These are phyloP conservation scores for Naematelia encephala DNA, from an alignment of 768 basidiomycete genomes.

Conservation along the genomic window DNA sequence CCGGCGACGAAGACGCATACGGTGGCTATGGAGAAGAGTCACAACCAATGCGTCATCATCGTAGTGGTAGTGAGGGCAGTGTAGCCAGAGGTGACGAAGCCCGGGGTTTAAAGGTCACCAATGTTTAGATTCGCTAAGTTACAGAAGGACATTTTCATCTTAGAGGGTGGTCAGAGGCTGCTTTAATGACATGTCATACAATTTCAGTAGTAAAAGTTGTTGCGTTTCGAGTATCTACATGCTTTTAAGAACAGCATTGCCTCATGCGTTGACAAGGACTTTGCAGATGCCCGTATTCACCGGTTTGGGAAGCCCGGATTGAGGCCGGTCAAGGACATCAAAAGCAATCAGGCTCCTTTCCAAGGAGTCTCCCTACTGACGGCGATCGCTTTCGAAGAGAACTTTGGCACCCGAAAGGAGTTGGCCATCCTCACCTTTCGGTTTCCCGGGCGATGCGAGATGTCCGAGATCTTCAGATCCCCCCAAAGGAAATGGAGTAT, in stretches of 20 bases:
- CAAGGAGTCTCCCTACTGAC: neutral
- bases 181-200: constrained; percentile 1
- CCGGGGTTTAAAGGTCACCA: constrained; percentile 35
- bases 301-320: neutral
- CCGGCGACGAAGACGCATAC: constrained; percentile 29
- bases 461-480: too few species aligned
- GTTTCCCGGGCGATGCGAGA: neutral
- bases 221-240: too few species aligned
- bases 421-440: neutral
- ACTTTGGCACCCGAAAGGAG: neutral
- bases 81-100: constrained; percentile 21
- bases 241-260: too few species aligned
- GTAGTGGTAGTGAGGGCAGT: constrained; percentile 34
- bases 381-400: neutral
- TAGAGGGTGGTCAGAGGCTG: neutral
- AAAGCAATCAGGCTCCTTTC: too few species aligned
- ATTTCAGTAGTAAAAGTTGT: too few species aligned
- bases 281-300: neutral
- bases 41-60: constrained; percentile 12
- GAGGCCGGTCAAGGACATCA: neutral
- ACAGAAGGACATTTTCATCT: neutral
- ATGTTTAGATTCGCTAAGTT: constrained; percentile 21
- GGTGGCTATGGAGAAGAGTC: constrained; percentile 14
- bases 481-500: too few species aligned
- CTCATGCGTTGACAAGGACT: neutral